Conservation (phyloP, 164 flowering plant species). For the Stephania yunnanensis region DNA sequence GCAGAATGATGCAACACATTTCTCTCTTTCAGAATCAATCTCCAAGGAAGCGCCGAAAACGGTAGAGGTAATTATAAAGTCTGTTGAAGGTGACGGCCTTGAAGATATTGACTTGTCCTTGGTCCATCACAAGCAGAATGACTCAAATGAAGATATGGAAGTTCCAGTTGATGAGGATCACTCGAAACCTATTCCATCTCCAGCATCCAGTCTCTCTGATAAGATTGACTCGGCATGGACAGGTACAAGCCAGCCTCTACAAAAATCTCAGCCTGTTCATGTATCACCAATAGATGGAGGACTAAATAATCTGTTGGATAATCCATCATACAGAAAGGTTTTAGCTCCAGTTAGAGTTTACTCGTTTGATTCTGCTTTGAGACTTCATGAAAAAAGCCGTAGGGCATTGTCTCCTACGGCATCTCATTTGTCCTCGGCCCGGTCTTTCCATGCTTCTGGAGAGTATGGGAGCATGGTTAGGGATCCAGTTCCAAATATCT, state of each 20-base stretch:
- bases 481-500: slow-evolving; percentile 53
- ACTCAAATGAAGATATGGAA: slow-evolving; percentile 26
- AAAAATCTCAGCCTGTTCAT: slow-evolving; percentile 21
- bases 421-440: slow-evolving; percentile 48
- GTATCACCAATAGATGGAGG: slow-evolving; percentile 22
- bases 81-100: slow-evolving; percentile 6
- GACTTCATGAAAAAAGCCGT: slow-evolving; percentile 46
- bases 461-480: slow-evolving; percentile 64
- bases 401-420: slow-evolving; percentile 51
- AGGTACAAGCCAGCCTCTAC: slow-evolving; percentile 41
- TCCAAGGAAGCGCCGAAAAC: slow-evolving; percentile 9
- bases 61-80: slow-evolving; percentile 5
- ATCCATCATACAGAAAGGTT: slow-evolving; percentile 34
- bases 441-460: slow-evolving; percentile 88
- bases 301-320: slow-evolving; percentile 27
- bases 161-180: slow-evolving; percentile 19
- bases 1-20: slow-evolving; percentile 19
- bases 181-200: slow-evolving; percentile 29
- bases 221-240: slow-evolving; percentile 93
- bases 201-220: slow-evolving; percentile 66
- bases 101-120: slow-evolving; percentile 19
- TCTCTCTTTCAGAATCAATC: slow-evolving; percentile 16
- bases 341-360: slow-evolving; percentile 61
- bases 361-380: slow-evolving; percentile 90
- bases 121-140: slow-evolving; percentile 23